Evolutionary conservation across 2,329 filamentous ascomycete genomes (phyloP).

Genomic region (Fusarium torulosum): DNA sequence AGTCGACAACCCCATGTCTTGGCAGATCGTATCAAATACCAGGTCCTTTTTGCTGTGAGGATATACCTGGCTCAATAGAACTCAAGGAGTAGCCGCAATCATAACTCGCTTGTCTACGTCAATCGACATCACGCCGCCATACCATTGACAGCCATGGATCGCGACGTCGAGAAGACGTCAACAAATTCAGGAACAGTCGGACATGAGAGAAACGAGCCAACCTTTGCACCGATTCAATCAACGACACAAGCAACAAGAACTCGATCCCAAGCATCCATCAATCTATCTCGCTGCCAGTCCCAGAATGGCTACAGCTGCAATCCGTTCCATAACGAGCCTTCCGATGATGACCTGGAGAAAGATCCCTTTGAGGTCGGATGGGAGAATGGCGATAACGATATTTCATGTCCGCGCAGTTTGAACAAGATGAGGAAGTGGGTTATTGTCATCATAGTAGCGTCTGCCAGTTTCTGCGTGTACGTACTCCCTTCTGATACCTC

Average conservation of each 20-base stretch:
- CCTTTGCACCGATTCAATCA: conserved; percentile 33
- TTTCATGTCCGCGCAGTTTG: conserved; percentile 79
- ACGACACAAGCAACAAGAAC: conserved; percentile 13
- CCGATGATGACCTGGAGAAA: conserved; percentile 45
- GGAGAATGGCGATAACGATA: conserved; percentile 78
- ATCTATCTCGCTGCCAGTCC: conserved; percentile 52
- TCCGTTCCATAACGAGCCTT: conserved; percentile 21
- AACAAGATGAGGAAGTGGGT: conserved; percentile 77
- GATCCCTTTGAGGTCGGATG: conserved; percentile 78
- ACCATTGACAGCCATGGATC: conserved; percentile 35
- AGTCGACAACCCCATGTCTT: background rate
- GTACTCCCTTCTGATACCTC: conserved; percentile 53
- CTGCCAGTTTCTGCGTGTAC: conserved; percentile 85
- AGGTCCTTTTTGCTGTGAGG: background rate
- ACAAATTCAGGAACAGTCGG: conserved; percentile 19
- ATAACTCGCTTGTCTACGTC: background rate
- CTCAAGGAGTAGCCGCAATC: background rate
- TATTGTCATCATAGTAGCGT: conserved; percentile 79
- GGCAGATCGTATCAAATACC: background rate
- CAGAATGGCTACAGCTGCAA: conserved; percentile 61
- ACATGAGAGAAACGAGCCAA: background rate
- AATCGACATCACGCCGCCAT: background rate
- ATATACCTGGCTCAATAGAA: background rate
- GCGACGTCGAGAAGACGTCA: conserved; percentile 46
- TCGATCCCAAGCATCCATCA: conserved; percentile 22